Evolutionary conservation across 805 yeast species (phyloP).

Genomic region (Candida insectorum): DNA sequence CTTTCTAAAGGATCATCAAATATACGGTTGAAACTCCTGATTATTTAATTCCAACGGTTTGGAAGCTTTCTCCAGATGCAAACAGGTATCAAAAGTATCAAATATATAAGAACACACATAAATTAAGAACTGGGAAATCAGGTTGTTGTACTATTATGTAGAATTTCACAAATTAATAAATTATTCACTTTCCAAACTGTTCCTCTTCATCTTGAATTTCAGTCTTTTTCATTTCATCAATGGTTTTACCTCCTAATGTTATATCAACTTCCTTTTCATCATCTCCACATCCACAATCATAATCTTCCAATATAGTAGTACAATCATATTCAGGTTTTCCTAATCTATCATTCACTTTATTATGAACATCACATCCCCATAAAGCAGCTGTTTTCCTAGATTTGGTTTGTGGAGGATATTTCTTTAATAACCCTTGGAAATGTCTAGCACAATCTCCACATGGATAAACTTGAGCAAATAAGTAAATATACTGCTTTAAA

Average conservation of each 20-base stretch:
- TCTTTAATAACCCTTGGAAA: conserved; percentile 63
- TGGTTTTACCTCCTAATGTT: conserved; percentile 31
- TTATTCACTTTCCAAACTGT: conserved; percentile 41
- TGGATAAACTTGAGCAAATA: conserved; percentile 91
- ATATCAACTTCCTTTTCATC: conserved; percentile 56
- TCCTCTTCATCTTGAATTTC: conserved; percentile 42
- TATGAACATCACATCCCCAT: conserved; percentile 96
- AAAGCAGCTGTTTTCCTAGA: conserved; percentile 78
- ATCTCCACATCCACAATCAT: conserved; percentile 92
- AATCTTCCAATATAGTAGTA: conserved; percentile 77
- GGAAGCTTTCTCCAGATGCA: conserved; percentile 33
- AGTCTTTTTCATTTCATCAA: conserved; percentile 43
- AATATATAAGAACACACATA: conserved; percentile 11
- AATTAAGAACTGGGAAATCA: conserved; percentile 3
- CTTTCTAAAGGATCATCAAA: conserved; percentile 32
- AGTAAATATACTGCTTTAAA: conserved; percentile 56
- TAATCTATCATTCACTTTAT: conserved; percentile 73
- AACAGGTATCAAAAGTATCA: conserved; percentile 31
- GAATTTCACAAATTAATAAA: conserved; percentile 2
- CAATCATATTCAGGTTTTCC: conserved; percentile 79
- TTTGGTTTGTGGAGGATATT: conserved; percentile 81
- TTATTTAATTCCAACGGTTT: conserved; percentile 42
- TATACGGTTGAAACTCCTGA: conserved; percentile 44
- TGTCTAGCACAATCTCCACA: conserved; percentile 97
- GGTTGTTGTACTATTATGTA: conserved; percentile 33